phyloP scores from a whole-genome alignment of 768 basidiomycete species.

The Tylopilus plumbeoviolaceoides region DNA sequence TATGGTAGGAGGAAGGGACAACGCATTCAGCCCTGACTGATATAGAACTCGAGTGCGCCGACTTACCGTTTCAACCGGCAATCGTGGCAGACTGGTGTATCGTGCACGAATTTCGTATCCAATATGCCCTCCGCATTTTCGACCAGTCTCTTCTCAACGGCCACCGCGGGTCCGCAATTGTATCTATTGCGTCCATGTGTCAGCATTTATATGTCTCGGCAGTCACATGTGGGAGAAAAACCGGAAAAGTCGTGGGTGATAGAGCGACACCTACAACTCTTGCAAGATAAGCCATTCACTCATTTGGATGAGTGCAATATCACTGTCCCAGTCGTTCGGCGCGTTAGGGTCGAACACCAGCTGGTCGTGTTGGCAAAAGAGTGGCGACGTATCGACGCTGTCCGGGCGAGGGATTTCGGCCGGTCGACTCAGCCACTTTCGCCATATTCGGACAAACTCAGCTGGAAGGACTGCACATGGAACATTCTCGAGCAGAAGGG shows the following conservation, averaged over 20 bases:
- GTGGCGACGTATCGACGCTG: conserved; percentile 54
- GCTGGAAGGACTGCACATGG: conserved; percentile 57
- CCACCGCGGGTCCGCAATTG: conserved; percentile 49
- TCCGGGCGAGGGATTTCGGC: conserved; percentile 53
- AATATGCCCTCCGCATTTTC: conserved; percentile 28
- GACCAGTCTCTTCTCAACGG: conserved; percentile 36
- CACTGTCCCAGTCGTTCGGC: conserved; percentile 53
- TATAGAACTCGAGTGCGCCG: conserved; percentile 7
- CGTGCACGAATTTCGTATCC: conserved; percentile 40
- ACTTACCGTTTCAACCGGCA: conserved; percentile 59
- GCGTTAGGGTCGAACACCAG: conserved; percentile 66
- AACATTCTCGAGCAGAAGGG: conserved; percentile 42
- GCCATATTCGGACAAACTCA: conserved; percentile 65
- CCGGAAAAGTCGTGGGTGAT: background rate
- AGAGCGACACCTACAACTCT: conserved; percentile 45
- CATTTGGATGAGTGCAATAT: conserved; percentile 51
- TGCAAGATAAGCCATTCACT: conserved; percentile 63
- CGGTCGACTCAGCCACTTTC: conserved; percentile 62
- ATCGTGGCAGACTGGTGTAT: conserved; percentile 52
- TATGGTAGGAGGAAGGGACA: conserved; percentile 2
- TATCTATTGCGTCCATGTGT: conserved; percentile 43
- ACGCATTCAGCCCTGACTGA: conserved; percentile 6
- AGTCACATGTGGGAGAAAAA: conserved; percentile 4
- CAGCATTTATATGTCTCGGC: conserved; percentile 10
- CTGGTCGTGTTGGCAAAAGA: conserved; percentile 64